Evolutionary conservation across 805 yeast species (phyloP), one percentile per base, ranked within the genome.

Genomic region (Komagataella populi): DNA sequence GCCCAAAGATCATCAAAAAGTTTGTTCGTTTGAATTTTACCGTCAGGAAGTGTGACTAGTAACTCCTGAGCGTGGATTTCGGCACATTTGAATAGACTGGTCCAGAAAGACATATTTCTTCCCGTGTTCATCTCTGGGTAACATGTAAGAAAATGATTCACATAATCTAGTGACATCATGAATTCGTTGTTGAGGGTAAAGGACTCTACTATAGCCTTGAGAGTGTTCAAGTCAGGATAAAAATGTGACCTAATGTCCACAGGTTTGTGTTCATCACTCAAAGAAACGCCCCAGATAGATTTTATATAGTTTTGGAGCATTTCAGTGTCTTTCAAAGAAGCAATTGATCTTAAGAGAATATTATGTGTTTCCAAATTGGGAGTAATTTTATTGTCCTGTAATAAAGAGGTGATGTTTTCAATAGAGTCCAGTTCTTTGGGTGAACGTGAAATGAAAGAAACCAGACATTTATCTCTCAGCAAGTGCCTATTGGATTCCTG

Each of bases 181-280:
- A 65, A 52, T 16, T 63, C 58, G 30, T 59, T 57, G 50, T 66
- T 65, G 52, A 59, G 60, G 6, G 62, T 51, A 52, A 63, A 67
- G 0, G 69, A 58, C 12, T 60, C 54, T 1, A 68, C 45, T 3
- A 69, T 58, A 6, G 65, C 59, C 10, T 56, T 55, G 23, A 69
- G 55, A 2, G 56, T 52, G 7, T 52, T 47, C 23, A 51, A 52
- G 49, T 59, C 52, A 5, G 73, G 73, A 53, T 59, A 60, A 4
- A 52, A 46, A 23, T 56, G 36, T 8, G 55, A 52, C 44, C 49
- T 24, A 6, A 14, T 12, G 23, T 10, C 23, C 49, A 45, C 20
- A 30, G 23, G n/a, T 23, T 16, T 22, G 23, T 46, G 23, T n/a
- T 45, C 18, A 12, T 47, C 50, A 6, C 50, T 39, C 7, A 53